Percentiles rank a stretch among this genome's conserved stretches.
Conservation (phyloP, 129 eudicot species). For the Flaveria bidentis region DNA sequence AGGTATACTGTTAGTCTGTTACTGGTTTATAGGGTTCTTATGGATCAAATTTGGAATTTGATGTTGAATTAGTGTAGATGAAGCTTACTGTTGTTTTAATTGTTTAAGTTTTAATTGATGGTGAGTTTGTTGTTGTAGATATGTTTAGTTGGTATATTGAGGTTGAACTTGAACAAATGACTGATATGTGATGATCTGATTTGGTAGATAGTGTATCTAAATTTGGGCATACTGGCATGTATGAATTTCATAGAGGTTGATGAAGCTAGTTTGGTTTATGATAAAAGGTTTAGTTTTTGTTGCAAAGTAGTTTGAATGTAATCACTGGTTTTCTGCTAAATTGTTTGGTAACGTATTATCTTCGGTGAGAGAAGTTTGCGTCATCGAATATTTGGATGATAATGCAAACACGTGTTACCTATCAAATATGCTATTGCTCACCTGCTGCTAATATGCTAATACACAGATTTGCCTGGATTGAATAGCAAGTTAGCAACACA, state of each 20-base stretch:
- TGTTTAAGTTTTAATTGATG: background rate
- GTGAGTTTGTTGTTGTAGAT: background rate
- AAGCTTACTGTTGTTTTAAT: too few relatives aligned
- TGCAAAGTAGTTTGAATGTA: conserved; percentile 14
- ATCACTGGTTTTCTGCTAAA: background rate
- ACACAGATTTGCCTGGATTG: conserved; percentile 8
- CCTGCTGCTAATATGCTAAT: background rate
- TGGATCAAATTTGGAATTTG: background rate
- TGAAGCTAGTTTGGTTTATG: background rate
- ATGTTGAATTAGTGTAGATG: too few relatives aligned
- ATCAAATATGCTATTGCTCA: too few relatives aligned
- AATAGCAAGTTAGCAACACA: background rate
- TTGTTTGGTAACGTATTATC: background rate
- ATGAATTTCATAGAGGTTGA: background rate
- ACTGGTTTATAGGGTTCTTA: background rate
- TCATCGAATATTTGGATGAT: background rate
- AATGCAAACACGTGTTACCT: background rate
- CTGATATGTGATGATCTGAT: background rate
- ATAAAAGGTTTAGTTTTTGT: background rate
- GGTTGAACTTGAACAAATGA: too few relatives aligned
- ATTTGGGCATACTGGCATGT: too few relatives aligned
- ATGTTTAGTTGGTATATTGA: too few relatives aligned
- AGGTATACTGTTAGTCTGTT: conserved; percentile 43
- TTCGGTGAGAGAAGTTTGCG: background rate
- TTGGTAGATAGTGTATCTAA: too few relatives aligned